Conservation (phyloP, 2,329 filamentous ascomycete genomes). For the Aschersonia sp. region DNA sequence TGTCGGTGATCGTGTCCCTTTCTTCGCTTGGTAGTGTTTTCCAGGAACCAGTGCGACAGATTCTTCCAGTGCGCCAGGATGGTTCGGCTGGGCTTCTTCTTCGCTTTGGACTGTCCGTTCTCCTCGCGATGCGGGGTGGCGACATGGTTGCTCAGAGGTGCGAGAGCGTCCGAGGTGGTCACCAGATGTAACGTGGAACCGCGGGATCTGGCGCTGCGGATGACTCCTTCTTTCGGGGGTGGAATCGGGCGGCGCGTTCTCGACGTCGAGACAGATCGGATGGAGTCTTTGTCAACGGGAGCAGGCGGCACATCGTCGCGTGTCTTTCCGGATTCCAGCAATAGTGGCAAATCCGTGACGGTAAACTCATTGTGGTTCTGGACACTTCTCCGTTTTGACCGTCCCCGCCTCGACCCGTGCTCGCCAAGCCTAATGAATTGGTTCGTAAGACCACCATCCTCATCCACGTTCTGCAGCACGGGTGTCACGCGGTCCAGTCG, state of each 20-base stretch:
- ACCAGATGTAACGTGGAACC: slow-evolving; percentile 82
- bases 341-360: slow-evolving; percentile 60
- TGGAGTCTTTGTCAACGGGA: slow-evolving; percentile 65
- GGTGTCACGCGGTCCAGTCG: slow-evolving; percentile 70
- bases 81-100: slow-evolving; percentile 42
- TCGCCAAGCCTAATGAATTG: slow-evolving; percentile 28
- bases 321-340: slow-evolving; percentile 46
- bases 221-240: slow-evolving; percentile 69
- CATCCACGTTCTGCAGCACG: slow-evolving; percentile 63
- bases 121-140: slow-evolving; percentile 9
- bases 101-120: slow-evolving; percentile 28
- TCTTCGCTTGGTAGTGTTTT: slow-evolving; percentile 40
- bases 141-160: slow-evolving; percentile 12
- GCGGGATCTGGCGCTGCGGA: slow-evolving; percentile 55
- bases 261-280: slow-evolving; percentile 64
- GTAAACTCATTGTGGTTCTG: slow-evolving; percentile 47
- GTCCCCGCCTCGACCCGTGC: slow-evolving; percentile 48
- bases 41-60: slow-evolving; percentile 49
- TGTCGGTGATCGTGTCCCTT: slow-evolving; percentile 29
- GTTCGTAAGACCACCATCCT: slow-evolving; percentile 48
- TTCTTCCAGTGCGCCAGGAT: slow-evolving; percentile 49
- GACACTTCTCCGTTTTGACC: slow-evolving; percentile 62
- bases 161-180: slow-evolving; percentile 42
- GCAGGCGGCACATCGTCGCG: slow-evolving; percentile 41
- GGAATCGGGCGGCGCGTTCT: slow-evolving; percentile 61